phyloP scores from a whole-genome alignment of 352 stramenopile genomes.

The Globisporangium yorkense region DNA sequence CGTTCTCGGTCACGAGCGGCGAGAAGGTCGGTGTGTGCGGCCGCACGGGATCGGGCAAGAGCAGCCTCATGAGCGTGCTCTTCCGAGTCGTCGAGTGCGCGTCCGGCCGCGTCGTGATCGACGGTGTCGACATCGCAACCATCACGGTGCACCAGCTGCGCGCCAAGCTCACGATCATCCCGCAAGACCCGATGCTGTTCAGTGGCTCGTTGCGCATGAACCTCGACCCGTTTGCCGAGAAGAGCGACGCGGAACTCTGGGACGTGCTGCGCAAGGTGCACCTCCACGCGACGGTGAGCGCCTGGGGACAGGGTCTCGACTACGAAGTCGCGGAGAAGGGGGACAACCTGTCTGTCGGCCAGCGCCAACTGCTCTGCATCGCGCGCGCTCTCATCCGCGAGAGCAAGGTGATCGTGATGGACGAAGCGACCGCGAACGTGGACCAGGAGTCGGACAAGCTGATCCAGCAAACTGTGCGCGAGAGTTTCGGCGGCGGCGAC shows the following conservation, averaged over 20 bases:
- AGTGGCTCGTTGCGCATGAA: conserved; percentile 84
- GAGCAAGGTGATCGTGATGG: conserved; percentile 85
- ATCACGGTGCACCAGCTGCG: conserved; percentile 23
- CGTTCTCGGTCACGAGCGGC: conserved; percentile 15
- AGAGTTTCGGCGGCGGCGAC: conserved; percentile 51
- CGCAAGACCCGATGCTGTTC: conserved; percentile 89
- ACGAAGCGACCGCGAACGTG: conserved; percentile 93
- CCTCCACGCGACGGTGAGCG: conserved; percentile 13
- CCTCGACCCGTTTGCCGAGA: conserved; percentile 83
- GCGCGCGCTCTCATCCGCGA: conserved; percentile 87
- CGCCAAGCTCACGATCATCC: conserved; percentile 54
- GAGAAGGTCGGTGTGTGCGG: conserved; percentile 30
- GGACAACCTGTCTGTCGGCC: conserved; percentile 91
- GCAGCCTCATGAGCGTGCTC: conserved; percentile 26
- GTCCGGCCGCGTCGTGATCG: conserved; percentile 68
- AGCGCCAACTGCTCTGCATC: conserved; percentile 94
- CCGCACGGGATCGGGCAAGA: conserved; percentile 33
- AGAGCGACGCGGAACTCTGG: conserved; percentile 42
- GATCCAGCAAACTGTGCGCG: conserved; percentile 65
- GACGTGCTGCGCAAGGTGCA: conserved; percentile 23
- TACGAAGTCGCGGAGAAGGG: conserved; percentile 84
- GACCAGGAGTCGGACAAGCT: conserved; percentile 82
- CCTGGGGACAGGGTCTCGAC: conserved; percentile 43
- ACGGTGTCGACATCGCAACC: conserved; percentile 74
- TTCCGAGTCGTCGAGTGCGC: conserved; percentile 31